Base-by-base conservation (phyloP, 202 grass and related monocot genomes). In the Schoenoplectus triqueter region DNA sequence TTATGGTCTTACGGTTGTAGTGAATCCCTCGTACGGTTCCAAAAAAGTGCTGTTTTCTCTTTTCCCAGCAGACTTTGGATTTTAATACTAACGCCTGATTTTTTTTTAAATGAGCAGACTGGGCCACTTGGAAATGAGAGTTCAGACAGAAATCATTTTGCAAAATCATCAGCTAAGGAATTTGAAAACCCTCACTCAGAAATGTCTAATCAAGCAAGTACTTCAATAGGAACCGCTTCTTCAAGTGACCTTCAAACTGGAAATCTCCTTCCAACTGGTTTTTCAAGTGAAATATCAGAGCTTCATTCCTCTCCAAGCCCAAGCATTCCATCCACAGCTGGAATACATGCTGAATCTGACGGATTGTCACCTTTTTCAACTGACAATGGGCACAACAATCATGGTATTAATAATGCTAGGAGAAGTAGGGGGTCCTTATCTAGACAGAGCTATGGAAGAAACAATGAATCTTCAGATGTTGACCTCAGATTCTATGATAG, bases 371-470 rank as follows among this genome's bases (percentile, higher is more conserved):
- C 74, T 9, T 18, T 88, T 83, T 92, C 90, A 47, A 86, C 92
- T 68, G 91, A 84, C 85, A 89, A 86, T 75, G 87, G 72, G 41
- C 65, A 75, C 66, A 59, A 56, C 31, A 70, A 70, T 56, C 10
- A 55, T 18, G 31, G 70, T 59, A 59, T 17, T 13, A 55, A 7
- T 51, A 83, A 40, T 54, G 39, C 88, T 88, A 92, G 95, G 87
- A 98, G 91, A 84, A 80, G 92, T 87, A 69, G 91, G 92, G 95
- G 95, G 86, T 76, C 92, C 14, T 92, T 98, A 86, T 93, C 95
- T 22, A 88, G 95, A 88, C 92, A 67, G 41, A 81, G 88, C 80
- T 88, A 88, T 75, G 86, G 94, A 93, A 89, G 89, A 84, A 78
- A 84, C 88, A 79, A 90, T 80, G 90, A 92, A 46, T 90, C 89